phyloP scores from a whole-genome alignment of 176 grass and related monocot species.

The Zoysia japonica region DNA sequence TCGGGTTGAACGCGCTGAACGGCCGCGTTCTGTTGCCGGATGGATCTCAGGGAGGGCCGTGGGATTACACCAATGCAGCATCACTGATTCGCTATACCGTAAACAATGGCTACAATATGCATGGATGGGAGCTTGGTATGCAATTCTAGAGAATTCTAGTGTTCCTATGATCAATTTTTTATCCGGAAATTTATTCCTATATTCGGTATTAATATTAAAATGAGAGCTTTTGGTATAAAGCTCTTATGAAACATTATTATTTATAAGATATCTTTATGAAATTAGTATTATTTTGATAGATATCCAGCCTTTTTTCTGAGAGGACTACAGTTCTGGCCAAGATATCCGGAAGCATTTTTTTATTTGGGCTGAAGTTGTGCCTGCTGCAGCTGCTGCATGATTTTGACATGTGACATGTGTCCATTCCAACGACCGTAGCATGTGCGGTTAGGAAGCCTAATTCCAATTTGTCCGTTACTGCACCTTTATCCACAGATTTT shows the following conservation, averaged over 20 bases:
- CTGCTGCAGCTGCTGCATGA: background rate
- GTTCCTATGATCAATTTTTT: background rate
- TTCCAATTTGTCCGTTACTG: constrained; percentile 15
- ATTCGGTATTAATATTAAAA: background rate
- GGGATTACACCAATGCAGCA: constrained; percentile 86
- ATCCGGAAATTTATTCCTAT: background rate
- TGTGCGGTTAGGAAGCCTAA: background rate
- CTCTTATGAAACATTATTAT: too few relatives aligned
- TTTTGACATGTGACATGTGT: too few relatives aligned
- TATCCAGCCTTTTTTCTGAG: background rate
- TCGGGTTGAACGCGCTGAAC: constrained; percentile 82
- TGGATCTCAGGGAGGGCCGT: constrained; percentile 70
- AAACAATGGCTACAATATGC: constrained; percentile 64
- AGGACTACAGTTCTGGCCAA: background rate
- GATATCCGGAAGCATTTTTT: background rate
- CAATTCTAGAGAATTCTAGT: background rate
- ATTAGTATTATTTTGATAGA: background rate
- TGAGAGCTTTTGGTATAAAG: background rate
- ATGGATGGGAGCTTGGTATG: constrained; percentile 96
- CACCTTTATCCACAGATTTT: background rate
- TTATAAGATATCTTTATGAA: background rate
- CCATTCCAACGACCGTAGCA: background rate
- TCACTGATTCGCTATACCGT: constrained; percentile 67
- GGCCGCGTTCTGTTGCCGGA: constrained; percentile 58
- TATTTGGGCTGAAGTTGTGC: background rate